Evolutionary conservation across 495 filamentous ascomycete species (phyloP).

Genomic region (Penicillium soppii): DNA sequence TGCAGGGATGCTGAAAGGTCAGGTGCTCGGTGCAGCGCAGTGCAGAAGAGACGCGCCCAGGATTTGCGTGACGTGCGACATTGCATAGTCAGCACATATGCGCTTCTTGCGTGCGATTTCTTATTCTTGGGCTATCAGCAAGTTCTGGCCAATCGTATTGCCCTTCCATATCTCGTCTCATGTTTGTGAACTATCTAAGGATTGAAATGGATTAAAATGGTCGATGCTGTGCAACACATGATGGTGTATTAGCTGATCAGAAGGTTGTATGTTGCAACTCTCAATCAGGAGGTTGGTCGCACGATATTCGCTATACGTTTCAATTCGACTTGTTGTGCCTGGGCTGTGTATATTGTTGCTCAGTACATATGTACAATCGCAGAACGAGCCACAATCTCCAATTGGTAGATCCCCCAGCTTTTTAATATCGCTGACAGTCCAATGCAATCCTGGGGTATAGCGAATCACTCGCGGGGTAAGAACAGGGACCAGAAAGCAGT

Average conservation of each 20-base stretch:
- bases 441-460: conserved; percentile 3
- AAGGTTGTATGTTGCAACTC: not conserved
- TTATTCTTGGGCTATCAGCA: conserved; percentile 4
- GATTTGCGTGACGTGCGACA: conserved; percentile 12
- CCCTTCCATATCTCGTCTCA: not conserved
- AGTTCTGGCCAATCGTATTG: not conserved
- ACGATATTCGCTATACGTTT: not conserved
- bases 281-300: not conserved
- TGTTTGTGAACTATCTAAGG: not conserved
- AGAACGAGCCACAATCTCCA: not conserved
- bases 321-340: no score
- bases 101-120: conserved; percentile 7
- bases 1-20: conserved; percentile 7
- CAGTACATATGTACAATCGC: not conserved
- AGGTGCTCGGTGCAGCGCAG: conserved; percentile 9
- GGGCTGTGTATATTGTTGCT: no score
- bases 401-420: not conserved
- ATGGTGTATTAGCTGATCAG: not conserved
- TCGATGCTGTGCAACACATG: not conserved
- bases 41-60: conserved; percentile 4
- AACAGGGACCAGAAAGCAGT: not conserved
- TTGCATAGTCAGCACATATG: conserved; percentile 6
- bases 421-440: not conserved
- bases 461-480: conserved; percentile 8
- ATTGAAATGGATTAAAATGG: conserved; percentile 6